Percentiles rank a stretch among this genome's conserved stretches.
These are phyloP conservation scores for Pecoramyces ruminantium DNA, from an alignment of 192 early-diverging fungal species.

Conservation along the genomic window DNA sequence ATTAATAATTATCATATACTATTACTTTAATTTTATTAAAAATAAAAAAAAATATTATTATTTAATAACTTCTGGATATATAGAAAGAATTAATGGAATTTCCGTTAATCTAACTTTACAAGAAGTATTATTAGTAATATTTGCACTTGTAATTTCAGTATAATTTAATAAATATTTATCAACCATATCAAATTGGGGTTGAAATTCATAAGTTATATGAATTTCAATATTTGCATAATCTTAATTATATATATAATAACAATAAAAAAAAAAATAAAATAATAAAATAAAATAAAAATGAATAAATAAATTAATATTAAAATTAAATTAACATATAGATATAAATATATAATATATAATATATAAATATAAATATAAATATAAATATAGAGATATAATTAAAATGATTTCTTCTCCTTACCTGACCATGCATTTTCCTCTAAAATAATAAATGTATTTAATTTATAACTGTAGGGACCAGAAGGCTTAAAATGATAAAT, in stretches of 20 bases:
- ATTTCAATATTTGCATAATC: background rate
- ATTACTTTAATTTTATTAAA: no score
- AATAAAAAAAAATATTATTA: background rate
- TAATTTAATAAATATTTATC: background rate
- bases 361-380: no score
- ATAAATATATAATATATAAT: no score
- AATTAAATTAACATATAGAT: no score
- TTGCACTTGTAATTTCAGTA: background rate
- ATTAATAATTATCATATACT: no score
- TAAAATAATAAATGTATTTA: background rate
- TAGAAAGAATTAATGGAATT: background rate
- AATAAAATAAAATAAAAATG: no score
- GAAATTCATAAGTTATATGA: background rate
- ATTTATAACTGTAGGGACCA: background rate
- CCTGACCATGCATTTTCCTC: background rate
- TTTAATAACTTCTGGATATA: background rate
- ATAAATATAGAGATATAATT: no score
- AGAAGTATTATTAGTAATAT: background rate
- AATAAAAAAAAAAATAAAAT: no score
- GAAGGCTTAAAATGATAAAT: background rate
- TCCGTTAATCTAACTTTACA: background rate
- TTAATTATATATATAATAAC: background rate
- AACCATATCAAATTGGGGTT: background rate
- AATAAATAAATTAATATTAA: no score
- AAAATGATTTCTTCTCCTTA: background rate